Evolutionary conservation across 805 yeast species (phyloP).

Genomic region (Lipomyces yamanashiensis): DNA sequence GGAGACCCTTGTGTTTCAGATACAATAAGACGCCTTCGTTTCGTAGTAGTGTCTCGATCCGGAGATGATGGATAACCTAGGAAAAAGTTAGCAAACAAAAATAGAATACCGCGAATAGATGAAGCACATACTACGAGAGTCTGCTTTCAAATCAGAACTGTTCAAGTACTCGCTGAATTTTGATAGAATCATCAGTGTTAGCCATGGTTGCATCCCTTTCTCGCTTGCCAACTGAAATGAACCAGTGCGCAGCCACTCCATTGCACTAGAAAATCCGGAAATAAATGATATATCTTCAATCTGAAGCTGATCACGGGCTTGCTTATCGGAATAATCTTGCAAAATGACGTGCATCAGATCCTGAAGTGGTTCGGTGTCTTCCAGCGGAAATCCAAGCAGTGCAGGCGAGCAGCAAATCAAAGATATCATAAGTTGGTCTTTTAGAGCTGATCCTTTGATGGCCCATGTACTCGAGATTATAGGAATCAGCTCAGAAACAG

Average conservation of each 20-base stretch:
- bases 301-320: constrained; percentile 20
- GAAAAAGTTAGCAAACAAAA: neutral
- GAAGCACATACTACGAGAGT: neutral
- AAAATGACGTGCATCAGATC: constrained; percentile 8
- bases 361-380: constrained; percentile 8
- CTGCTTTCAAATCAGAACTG: neutral
- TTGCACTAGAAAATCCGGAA: neutral
- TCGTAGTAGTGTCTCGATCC: neutral
- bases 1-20: neutral
- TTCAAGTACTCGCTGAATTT: constrained; percentile 9
- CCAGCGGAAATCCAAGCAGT: neutral
- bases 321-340: constrained; percentile 18
- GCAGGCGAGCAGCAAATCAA: constrained; percentile 19
- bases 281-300: constrained; percentile 20
- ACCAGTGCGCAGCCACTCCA: constrained; percentile 10
- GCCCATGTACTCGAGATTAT: constrained; percentile 20
- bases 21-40: constrained; percentile 15
- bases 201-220: constrained; percentile 16
- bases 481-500: constrained; percentile 6
- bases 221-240: constrained; percentile 18
- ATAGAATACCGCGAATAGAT: neutral
- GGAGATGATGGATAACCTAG: neutral
- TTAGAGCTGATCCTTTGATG: constrained; percentile 7
- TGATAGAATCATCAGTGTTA: constrained; percentile 25
- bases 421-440: constrained; percentile 24